A percentile compares a stretch with the other conserved stretches of the same genome.
phyloP scores from a whole-genome alignment of 225 moss, liverwort and hornwort species.

The Anthoceros angustus region DNA sequence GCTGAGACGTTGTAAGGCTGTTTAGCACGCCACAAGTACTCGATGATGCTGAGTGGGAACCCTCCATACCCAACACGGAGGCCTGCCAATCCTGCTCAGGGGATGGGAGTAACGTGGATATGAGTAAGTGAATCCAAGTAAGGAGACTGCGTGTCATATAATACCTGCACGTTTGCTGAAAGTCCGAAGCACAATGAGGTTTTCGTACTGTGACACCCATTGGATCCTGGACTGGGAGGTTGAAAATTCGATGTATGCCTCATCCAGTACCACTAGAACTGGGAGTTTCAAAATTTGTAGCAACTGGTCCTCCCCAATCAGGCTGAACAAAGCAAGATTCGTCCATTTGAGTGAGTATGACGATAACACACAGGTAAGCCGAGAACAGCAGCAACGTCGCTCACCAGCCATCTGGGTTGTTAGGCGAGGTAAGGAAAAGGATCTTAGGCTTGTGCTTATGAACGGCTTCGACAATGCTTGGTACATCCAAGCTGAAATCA shows the following conservation, averaged over 20 bases:
- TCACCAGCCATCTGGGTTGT: constrained; percentile 98
- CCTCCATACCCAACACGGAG: constrained; percentile 93
- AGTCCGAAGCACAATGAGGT: constrained; percentile 81
- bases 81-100: constrained; percentile 67
- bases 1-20: constrained; percentile 98
- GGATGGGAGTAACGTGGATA: neutral
- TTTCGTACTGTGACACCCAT: constrained; percentile 73
- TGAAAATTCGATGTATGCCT: constrained; percentile 94
- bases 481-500: constrained; percentile 67
- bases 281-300: constrained; percentile 61
- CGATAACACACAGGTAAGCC: neutral
- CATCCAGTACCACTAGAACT: constrained; percentile 73
- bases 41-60: constrained; percentile 66
- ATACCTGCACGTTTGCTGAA: constrained; percentile 98
- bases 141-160: neutral
- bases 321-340: constrained; percentile 21
- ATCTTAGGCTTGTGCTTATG: constrained; percentile 57
- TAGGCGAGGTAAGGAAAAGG: constrained; percentile 81
- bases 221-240: constrained; percentile 64
- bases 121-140: neutral
- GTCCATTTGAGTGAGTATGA: neutral
- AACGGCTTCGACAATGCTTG: constrained; percentile 49
- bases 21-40: constrained; percentile 91
- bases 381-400: neutral
- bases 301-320: constrained; percentile 70